Conservation (phyloP, 805 yeast genomes). For the Metschnikowia cubensis region DNA sequence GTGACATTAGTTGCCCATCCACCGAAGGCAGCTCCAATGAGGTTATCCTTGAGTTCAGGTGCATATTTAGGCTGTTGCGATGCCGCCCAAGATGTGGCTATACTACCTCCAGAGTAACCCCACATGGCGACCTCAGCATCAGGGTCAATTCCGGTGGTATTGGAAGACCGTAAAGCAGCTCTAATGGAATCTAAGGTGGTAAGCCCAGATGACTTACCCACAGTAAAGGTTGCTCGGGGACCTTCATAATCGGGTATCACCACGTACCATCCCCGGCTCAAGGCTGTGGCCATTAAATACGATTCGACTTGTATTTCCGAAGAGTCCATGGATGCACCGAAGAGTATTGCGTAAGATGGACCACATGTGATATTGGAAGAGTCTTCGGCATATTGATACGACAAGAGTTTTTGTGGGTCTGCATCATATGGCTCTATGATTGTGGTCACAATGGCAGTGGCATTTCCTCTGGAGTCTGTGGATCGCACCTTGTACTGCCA, state of each 20-base stretch:
- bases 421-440: conserved; percentile 20
- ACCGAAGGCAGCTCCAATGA: conserved; percentile 34
- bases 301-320: conserved; percentile 17
- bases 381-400: conserved; percentile 22
- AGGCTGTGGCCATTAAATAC: conserved; percentile 10
- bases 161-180: conserved; percentile 22
- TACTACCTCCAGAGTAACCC: conserved; percentile 40
- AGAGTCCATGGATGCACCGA: conserved; percentile 14
- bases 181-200: conserved; percentile 30
- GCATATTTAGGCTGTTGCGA: conserved; percentile 35
- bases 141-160: conserved; percentile 18
- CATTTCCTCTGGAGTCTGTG: conserved; percentile 18
- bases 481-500: conserved; percentile 25
- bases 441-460: conserved; percentile 23
- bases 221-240: conserved; percentile 28
- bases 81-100: conserved; percentile 40
- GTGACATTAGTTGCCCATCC: conserved; percentile 37
- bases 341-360: conserved; percentile 19
- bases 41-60: conserved; percentile 22
- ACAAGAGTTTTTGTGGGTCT: conserved; percentile 17
- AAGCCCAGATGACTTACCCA: conserved; percentile 31
- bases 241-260: conserved; percentile 37
- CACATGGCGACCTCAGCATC: conserved; percentile 24
- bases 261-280: conserved; percentile 32
- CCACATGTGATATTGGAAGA: conserved; percentile 20